Percentiles rank a stretch among this genome's conserved stretches.
Conservation (phyloP, 108 stramenopile genomes). For the Cyclotella choctawhatcheeana region DNA sequence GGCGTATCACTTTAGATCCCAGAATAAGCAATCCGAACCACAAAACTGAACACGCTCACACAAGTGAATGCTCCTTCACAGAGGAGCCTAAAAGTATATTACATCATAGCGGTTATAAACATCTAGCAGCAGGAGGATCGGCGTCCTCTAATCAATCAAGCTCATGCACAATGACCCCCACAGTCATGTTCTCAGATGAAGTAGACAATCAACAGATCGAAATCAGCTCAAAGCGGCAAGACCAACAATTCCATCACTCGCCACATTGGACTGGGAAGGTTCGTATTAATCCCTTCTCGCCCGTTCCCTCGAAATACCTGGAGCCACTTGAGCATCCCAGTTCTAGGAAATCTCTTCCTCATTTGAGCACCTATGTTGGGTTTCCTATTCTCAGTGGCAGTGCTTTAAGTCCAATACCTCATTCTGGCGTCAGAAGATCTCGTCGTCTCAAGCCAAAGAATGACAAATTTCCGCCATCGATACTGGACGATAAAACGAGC, state of each 20-base stretch:
- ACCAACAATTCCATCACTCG: slow-evolving; percentile 42
- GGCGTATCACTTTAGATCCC: slow-evolving; percentile 5
- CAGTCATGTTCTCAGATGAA: slow-evolving; percentile 11
- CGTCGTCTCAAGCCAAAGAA: slow-evolving; percentile 25
- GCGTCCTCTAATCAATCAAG: neutral
- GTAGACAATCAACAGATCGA: slow-evolving; percentile 7
- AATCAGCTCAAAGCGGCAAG: neutral
- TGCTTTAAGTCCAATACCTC: neutral
- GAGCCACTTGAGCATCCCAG: slow-evolving; percentile 26
- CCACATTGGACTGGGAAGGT: slow-evolving; percentile 50
- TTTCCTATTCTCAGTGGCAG: slow-evolving; percentile 6
- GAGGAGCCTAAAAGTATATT: neutral
- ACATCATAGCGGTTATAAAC: neutral
- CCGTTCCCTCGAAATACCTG: slow-evolving; percentile 40
- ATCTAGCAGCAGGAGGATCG: neutral
- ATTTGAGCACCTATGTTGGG: neutral
- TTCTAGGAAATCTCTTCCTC: slow-evolving; percentile 18
- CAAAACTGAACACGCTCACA: neutral
- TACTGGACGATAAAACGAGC: slow-evolving; percentile 1
- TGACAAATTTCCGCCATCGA: neutral
- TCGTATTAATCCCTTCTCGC: slow-evolving; percentile 51
- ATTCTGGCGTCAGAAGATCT: neutral
- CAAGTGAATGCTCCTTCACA: neutral
- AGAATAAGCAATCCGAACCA: slow-evolving; percentile 1
- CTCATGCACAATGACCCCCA: slow-evolving; percentile 18